These are phyloP conservation scores for Pinus tabuliformis DNA, from an alignment of 75 land plant species.

Conservation along the genomic window DNA sequence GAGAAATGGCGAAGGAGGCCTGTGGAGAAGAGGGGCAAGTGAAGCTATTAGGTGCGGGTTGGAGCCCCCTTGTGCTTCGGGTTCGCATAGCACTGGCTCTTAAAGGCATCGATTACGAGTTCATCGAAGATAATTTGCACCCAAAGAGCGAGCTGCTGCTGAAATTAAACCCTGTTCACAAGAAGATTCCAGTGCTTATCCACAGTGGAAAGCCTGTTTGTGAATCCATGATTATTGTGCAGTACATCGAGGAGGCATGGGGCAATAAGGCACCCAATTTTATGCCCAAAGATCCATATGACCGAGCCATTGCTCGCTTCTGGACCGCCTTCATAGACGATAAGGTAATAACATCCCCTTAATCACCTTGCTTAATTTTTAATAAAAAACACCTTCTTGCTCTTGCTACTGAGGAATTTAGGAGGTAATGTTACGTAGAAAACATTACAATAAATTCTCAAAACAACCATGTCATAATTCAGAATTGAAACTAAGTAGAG, in stretches of 20 bases:
- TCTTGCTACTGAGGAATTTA: too few species aligned
- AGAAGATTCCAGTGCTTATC: constrained; percentile 25
- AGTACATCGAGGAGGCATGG: too few species aligned
- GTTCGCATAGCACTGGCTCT: constrained; percentile 11
- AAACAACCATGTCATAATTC: too few species aligned
- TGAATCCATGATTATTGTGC: constrained; percentile 9
- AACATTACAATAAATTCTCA: too few species aligned
- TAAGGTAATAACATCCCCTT: too few species aligned
- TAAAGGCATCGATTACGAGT: constrained; percentile 14
- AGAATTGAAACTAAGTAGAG: too few species aligned
- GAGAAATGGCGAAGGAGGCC: too few species aligned
- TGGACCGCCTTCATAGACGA: too few species aligned
- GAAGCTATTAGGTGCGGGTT: constrained; percentile 11
- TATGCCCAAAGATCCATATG: constrained; percentile 21
- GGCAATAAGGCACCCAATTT: background rate
- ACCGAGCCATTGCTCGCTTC: background rate
- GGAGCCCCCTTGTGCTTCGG: constrained; percentile 12
- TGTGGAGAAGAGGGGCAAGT: background rate
- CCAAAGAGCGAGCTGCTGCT: constrained; percentile 20
- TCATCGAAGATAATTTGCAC: constrained; percentile 9
- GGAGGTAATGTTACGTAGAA: too few species aligned
- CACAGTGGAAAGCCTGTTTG: constrained; percentile 17
- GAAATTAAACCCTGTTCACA: constrained; percentile 18
- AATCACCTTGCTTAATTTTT: too few species aligned
- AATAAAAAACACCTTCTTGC: too few species aligned